phyloP scores from a whole-genome alignment of 1,139 yeast species.

The Geotrichum histeridarum region DNA sequence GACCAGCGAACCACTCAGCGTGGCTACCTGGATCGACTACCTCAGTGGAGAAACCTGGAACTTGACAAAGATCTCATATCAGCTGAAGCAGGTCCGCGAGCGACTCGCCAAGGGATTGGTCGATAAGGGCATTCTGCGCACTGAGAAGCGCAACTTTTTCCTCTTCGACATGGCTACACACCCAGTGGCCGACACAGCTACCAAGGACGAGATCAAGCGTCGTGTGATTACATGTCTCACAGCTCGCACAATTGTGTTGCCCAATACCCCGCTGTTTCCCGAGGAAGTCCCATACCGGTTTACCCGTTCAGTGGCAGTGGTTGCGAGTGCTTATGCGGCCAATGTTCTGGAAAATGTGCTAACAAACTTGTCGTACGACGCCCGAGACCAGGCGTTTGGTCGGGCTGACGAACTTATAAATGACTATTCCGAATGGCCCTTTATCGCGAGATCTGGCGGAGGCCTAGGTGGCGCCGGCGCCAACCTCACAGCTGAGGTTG shows the following conservation, averaged over 20 bases:
- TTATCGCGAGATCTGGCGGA: slow-evolving; percentile 51
- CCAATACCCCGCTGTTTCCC: slow-evolving; percentile 57
- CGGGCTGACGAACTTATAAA: slow-evolving; percentile 85
- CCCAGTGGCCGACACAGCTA: slow-evolving; percentile 82
- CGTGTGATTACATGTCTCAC: slow-evolving; percentile 68
- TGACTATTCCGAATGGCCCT: slow-evolving; percentile 87
- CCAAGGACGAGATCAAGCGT: slow-evolving; percentile 70
- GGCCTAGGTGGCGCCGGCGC: slow-evolving; percentile 64
- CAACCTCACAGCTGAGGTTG: slow-evolving; percentile 66
- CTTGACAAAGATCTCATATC: slow-evolving; percentile 87
- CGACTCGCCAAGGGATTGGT: slow-evolving; percentile 94
- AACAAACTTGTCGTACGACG: slow-evolving; percentile 72
- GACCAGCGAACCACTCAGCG: slow-evolving; percentile 73
- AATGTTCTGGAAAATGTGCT: slow-evolving; percentile 91
- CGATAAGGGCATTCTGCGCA: slow-evolving; percentile 93
- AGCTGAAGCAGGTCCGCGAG: slow-evolving; percentile 94
- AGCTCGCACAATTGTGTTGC: slow-evolving; percentile 55
- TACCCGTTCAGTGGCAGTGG: slow-evolving; percentile 74
- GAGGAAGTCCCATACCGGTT: slow-evolving; percentile 61
- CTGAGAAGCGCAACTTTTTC: slow-evolving; percentile 91
- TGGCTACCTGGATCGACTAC: slow-evolving; percentile 89
- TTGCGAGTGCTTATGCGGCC: slow-evolving; percentile 90
- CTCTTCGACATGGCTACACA: slow-evolving; percentile 98
- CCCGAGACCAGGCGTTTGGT: slow-evolving; percentile 86
- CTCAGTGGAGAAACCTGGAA: slow-evolving; percentile 96